phyloP scores from a whole-genome alignment of 208 protist genomes.

The Crithidia acanthocephali region DNA sequence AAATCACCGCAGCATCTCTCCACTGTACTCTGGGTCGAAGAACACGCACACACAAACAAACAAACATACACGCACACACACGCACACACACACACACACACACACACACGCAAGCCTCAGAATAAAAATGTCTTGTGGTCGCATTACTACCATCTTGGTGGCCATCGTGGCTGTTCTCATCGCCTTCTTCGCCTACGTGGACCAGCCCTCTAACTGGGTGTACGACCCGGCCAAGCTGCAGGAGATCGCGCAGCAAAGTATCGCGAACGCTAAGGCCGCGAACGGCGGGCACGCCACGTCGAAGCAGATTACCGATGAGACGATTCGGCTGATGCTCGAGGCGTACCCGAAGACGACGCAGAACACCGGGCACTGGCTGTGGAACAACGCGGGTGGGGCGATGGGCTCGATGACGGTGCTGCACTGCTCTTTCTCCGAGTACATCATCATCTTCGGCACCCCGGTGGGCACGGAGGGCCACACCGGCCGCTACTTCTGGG shows the following conservation, averaged over 20 bases:
- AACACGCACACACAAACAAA: too few species aligned
- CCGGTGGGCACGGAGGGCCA: constrained; percentile 90
- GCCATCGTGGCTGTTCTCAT: constrained; percentile 39
- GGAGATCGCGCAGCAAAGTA: constrained; percentile 67
- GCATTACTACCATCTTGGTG: constrained; percentile 19
- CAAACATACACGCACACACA: too few species aligned
- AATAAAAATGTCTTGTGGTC: constrained; percentile 6
- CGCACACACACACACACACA: neutral
- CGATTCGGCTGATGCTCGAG: constrained; percentile 64
- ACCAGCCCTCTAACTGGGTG: constrained; percentile 71
- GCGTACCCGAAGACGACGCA: constrained; percentile 73
- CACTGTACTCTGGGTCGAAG: too few species aligned
- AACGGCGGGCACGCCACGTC: constrained; percentile 46
- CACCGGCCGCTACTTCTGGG: constrained; percentile 84
- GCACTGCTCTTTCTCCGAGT: constrained; percentile 92
- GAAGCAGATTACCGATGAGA: constrained; percentile 59
- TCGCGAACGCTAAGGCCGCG: constrained; percentile 51
- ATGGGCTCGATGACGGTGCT: constrained; percentile 93
- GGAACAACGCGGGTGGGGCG: constrained; percentile 92
- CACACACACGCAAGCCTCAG: neutral
- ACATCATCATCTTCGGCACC: constrained; percentile 94
- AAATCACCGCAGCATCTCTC: too few species aligned
- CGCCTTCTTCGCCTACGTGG: constrained; percentile 56
- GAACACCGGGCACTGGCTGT: constrained; percentile 78
- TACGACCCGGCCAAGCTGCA: constrained; percentile 82